Conservation (phyloP, 2,329 filamentous ascomycete species). For the Passalora sequoiae region DNA sequence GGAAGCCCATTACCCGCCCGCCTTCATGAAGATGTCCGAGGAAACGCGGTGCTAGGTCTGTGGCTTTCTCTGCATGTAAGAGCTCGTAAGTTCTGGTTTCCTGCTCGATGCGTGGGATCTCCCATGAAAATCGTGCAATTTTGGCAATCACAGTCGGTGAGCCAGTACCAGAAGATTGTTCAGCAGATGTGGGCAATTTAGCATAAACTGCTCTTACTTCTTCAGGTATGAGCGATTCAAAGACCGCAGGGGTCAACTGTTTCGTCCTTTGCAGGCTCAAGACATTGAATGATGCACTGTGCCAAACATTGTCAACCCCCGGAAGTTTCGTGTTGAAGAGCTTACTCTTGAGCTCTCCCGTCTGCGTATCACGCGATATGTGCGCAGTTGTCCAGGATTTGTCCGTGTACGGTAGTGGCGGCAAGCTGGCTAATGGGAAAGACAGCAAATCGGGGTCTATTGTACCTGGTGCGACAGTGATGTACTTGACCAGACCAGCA, state of each 20-base stretch:
- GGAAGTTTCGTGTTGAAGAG: not conserved
- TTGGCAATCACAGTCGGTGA: conserved; percentile 5
- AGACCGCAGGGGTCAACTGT: not conserved
- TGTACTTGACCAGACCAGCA: not conserved
- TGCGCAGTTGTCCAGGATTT: not conserved
- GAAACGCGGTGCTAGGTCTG: not conserved
- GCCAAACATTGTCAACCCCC: not conserved
- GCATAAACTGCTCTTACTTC: not conserved
- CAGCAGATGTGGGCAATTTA: not conserved
- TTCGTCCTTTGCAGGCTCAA: not conserved
- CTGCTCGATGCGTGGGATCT: conserved; percentile 7
- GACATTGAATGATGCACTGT: not conserved
- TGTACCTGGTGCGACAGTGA: not conserved
- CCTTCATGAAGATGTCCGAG: conserved; percentile 11
- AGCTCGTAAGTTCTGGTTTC: conserved; percentile 9
- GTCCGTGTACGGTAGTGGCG: not conserved
- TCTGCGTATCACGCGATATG: not conserved
- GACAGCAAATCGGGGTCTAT: not conserved
- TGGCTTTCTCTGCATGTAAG: not conserved
- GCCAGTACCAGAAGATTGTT: not conserved
- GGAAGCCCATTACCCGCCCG: conserved; percentile 8
- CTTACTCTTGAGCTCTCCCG: not conserved
- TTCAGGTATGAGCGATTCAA: not conserved
- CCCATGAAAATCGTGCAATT: conserved; percentile 10
- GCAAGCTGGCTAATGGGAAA: not conserved